Conservation (phyloP, 2,329 filamentous ascomycete species). For the Aspergillus novoparasiticus region DNA sequence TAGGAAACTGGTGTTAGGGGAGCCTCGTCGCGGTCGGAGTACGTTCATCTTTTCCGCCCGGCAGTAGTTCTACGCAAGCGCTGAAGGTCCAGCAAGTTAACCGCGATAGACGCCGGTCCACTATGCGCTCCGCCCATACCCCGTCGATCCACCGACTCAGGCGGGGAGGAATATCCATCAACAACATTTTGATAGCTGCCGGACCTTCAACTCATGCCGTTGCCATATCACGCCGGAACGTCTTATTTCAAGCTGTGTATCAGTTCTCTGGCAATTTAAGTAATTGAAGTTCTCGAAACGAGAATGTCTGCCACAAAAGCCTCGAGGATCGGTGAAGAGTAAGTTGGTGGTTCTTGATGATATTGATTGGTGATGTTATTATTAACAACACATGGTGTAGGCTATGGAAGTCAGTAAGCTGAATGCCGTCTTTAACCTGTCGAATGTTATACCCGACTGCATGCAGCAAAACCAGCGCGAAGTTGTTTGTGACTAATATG, state of each 20-base stretch:
- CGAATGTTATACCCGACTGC: not conserved
- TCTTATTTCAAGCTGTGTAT: not conserved
- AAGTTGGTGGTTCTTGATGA: slow-evolving; percentile 39
- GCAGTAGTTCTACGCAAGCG: slow-evolving; percentile 12
- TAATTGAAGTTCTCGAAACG: slow-evolving; percentile 14
- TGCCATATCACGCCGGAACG: not conserved
- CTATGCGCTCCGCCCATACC: slow-evolving; percentile 21
- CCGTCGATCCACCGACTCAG: slow-evolving; percentile 20
- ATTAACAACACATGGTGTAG: slow-evolving; percentile 53
- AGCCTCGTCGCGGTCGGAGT: not conserved
- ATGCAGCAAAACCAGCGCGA: too few relatives aligned
- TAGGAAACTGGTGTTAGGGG: not conserved
- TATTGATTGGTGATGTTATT: slow-evolving; percentile 5
- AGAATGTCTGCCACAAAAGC: slow-evolving; percentile 63
- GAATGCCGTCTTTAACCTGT: slow-evolving; percentile 7
- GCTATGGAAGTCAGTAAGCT: slow-evolving; percentile 81
- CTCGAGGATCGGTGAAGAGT: slow-evolving; percentile 74
- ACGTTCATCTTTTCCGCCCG: not conserved
- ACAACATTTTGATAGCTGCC: slow-evolving; percentile 9
- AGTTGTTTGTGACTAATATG: slow-evolving; percentile 17
- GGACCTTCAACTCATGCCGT: not conserved
- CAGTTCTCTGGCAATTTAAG: not conserved
- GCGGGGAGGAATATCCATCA: slow-evolving; percentile 22
- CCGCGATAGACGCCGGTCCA: slow-evolving; percentile 29
- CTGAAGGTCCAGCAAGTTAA: slow-evolving; percentile 14